Conservation (phyloP, 2,329 filamentous ascomycete genomes). For the Hypoxylon sp. region DNA sequence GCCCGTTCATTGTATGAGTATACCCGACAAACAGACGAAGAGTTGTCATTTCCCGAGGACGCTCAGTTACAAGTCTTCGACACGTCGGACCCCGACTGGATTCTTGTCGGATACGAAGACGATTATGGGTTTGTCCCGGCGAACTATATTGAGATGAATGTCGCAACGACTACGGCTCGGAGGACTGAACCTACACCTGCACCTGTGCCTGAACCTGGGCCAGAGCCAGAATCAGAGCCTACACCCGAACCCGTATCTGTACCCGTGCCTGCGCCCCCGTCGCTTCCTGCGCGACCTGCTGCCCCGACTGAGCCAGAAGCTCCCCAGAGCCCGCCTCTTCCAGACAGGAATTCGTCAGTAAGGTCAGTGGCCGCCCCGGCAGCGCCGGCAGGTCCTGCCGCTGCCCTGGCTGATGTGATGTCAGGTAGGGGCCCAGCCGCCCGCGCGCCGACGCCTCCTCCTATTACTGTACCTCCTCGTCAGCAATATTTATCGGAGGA, state of each 20-base stretch:
- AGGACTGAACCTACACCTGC: conserved; percentile 47
- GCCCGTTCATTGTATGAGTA: conserved; percentile 99
- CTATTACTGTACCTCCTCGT: conserved; percentile 64
- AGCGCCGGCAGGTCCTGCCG: conserved; percentile 60
- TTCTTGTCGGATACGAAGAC: conserved; percentile 84
- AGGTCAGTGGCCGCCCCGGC: conserved; percentile 52
- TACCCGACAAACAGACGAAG: conserved; percentile 95
- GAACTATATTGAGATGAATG: conserved; percentile 89
- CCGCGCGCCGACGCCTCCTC: conserved; percentile 64
- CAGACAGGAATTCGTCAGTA: conserved; percentile 53
- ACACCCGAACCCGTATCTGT: conserved; percentile 51
- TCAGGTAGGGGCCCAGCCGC: conserved; percentile 61
- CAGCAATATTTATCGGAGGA: conserved; percentile 75
- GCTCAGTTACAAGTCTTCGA: conserved; percentile 88
- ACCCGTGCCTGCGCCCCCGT: conserved; percentile 55
- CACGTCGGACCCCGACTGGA: conserved; percentile 94
- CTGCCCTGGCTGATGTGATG: conserved; percentile 71
- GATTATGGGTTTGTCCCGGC: conserved; percentile 96
- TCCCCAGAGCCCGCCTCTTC: conserved; percentile 59
- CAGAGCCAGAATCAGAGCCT: conserved; percentile 59
- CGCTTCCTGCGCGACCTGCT: conserved; percentile 61
- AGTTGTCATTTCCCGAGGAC: conserved; percentile 95
- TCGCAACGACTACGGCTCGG: conserved; percentile 56
- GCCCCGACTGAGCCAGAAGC: conserved; percentile 56
- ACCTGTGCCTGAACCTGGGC: conserved; percentile 59